These are phyloP conservation scores for Apiospora malaysiana DNA, from an alignment of 2,329 filamentous ascomycete species.

Conservation along the genomic window DNA sequence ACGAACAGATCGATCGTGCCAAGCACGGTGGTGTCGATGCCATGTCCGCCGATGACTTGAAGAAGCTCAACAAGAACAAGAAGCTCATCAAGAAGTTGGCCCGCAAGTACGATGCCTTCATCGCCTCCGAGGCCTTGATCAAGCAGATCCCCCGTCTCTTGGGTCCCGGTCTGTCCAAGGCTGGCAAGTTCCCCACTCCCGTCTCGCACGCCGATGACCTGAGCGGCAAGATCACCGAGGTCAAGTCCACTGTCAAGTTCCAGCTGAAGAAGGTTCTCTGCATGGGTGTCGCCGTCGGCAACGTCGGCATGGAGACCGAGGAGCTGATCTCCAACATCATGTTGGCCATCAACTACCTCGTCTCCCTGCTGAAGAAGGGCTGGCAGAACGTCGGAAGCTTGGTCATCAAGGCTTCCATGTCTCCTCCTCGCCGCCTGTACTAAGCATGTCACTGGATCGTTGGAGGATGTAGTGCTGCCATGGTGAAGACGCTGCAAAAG, in stretches of 20 bases:
- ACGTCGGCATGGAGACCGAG: conserved; percentile 96
- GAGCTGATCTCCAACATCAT: conserved; percentile 99
- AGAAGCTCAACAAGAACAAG: conserved; percentile 99
- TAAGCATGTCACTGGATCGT: conserved; percentile 53
- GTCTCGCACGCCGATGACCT: conserved; percentile 97
- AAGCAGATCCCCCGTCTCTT: conserved; percentile 99
- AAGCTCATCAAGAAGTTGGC: conserved; percentile 99
- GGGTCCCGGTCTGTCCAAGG: conserved; percentile 94
- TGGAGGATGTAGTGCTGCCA: conserved; percentile 16
- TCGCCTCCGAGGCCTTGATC: conserved; percentile 96
- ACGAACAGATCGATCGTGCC: conserved; percentile 80
- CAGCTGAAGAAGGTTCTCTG: conserved; percentile 99
- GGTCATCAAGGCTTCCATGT: conserved; percentile 99
- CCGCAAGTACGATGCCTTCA: conserved; percentile 99
- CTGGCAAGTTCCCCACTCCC: conserved; percentile 99
- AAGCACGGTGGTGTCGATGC: conserved; percentile 99
- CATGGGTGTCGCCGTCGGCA: conserved; percentile 99
- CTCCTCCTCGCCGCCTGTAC: conserved; percentile 96
- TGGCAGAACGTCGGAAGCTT: conserved; percentile 99
- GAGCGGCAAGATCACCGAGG: conserved; percentile 93
- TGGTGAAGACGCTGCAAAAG: neutral
- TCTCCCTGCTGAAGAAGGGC: conserved; percentile 99
- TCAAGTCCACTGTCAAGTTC: conserved; percentile 99
- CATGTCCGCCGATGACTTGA: conserved; percentile 98
- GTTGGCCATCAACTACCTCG: conserved; percentile 99